phyloP scores from a whole-genome alignment of 2,329 filamentous ascomycete species.

The Pseudogymnoascus sp. region DNA sequence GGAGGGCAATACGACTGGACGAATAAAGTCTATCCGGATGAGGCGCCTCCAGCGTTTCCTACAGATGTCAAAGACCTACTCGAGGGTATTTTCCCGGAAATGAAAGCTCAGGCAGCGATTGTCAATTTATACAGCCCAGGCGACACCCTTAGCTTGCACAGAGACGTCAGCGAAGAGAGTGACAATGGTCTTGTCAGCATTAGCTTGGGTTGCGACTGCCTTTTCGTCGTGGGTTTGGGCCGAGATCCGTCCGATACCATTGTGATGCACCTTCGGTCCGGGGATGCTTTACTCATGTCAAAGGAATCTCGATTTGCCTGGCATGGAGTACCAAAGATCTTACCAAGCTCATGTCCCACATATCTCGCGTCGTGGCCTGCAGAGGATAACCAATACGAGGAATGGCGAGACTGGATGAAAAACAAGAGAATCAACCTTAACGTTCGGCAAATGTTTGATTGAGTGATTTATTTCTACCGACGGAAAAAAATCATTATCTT shows the following conservation, averaged over 20 bases:
- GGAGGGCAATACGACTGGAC: slow-evolving; percentile 98
- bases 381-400: slow-evolving; percentile 35
- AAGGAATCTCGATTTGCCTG: slow-evolving; percentile 77
- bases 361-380: slow-evolving; percentile 70
- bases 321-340: slow-evolving; percentile 88
- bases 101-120: slow-evolving; percentile 79
- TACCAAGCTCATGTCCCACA: slow-evolving; percentile 69
- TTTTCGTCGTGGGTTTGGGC: slow-evolving; percentile 72
- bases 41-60: slow-evolving; percentile 66
- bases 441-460: slow-evolving; percentile 75
- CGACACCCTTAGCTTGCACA: slow-evolving; percentile 85
- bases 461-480: background rate
- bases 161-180: slow-evolving; percentile 84
- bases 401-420: slow-evolving; percentile 82
- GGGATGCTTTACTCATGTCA: slow-evolving; percentile 87
- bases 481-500: background rate
- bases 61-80: slow-evolving; percentile 63
- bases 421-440: slow-evolving; percentile 88
- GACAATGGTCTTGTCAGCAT: slow-evolving; percentile 74
- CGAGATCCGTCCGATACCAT: slow-evolving; percentile 28
- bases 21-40: slow-evolving; percentile 67
- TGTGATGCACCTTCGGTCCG: slow-evolving; percentile 65
- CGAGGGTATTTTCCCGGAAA: slow-evolving; percentile 64
- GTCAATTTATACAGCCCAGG: slow-evolving; percentile 88
- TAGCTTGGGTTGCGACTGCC: slow-evolving; percentile 80